Base-by-base conservation (phyloP, 2,329 filamentous ascomycete genomes). In the Beauveria brongniartii region DNA sequence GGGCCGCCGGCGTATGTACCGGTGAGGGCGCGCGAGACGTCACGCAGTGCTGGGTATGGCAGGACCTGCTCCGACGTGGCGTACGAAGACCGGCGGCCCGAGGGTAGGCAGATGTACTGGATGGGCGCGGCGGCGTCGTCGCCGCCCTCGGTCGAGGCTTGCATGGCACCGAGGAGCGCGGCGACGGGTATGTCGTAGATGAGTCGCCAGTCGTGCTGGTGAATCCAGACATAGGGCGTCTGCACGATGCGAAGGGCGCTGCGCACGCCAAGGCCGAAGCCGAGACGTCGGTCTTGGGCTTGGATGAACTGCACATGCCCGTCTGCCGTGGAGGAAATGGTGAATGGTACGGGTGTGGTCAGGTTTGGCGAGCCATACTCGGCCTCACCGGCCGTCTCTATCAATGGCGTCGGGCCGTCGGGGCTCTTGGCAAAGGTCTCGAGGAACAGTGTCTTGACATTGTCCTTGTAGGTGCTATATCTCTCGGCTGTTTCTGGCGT, bases 161-260 rank as follows among this genome's bases (percentile, higher is more conserved):
- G 66, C 80, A 84, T 83, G 44, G 79, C 70, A 2, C 75, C 69
- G 2, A 84, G 65, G 16, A 83, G 67, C 1, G 74, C 65, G 1
- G 64, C 61, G 2, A 82, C 62, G 0, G 80, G 80, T 3, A 84
- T 72, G 52, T 76, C 69, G 1, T 74, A 69, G 18, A 76, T 71
- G 0, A 84, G 69, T 6, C 74, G 71, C 81, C 81, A 84, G 68
- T 84, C 81, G 65, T 84, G 81, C 69, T 84, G 81, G 63, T 83
- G 81, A 0, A 84, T 69, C 81, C 81, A 84, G 18, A 82, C 80
- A 51, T 81, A 81, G 0, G 79, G 78, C 1, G 81, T 83, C 14
- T 69, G 63, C 0, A 76, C 73, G 5, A 74, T 58, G 3, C 80
- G 72, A 51, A 84, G 67, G 0, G 80, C 81, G 0, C 79, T 78